Percentiles rank a stretch among this genome's conserved stretches.
Conservation (phyloP, 1,139 yeast species). For the Yueomyces sp. region DNA sequence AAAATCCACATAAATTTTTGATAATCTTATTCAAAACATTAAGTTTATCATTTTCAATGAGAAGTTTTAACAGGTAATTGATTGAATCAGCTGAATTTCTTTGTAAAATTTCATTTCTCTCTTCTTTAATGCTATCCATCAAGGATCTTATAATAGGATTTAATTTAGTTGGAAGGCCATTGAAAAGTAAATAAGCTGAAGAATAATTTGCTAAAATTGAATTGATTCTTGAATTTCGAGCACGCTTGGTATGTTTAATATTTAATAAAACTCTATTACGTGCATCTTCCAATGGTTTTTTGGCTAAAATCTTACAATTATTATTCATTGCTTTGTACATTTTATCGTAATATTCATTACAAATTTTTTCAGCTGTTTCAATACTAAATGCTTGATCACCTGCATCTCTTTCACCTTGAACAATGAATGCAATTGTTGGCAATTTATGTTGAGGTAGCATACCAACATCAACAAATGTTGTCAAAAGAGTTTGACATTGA, state of each 20-base stretch:
- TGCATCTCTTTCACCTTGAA: constrained; percentile 89
- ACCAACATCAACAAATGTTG: constrained; percentile 65
- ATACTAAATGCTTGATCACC: constrained; percentile 89
- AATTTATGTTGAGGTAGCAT: constrained; percentile 62
- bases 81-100: constrained; percentile 58
- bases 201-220: constrained; percentile 67
- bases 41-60: constrained; percentile 44
- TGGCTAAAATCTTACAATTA: constrained; percentile 56
- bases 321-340: constrained; percentile 56
- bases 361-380: constrained; percentile 61
- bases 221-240: constrained; percentile 41
- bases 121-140: constrained; percentile 86
- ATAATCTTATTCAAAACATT: constrained; percentile 80
- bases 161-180: constrained; percentile 68
- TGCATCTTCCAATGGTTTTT: constrained; percentile 71
- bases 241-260: constrained; percentile 53
- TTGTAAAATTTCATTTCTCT: constrained; percentile 56
- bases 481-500: constrained; percentile 72
- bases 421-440: constrained; percentile 78
- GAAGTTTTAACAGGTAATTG: constrained; percentile 45
- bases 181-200: constrained; percentile 48
- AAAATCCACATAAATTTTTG: constrained; percentile 80
- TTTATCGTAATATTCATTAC: constrained; percentile 54
- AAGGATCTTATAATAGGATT: constrained; percentile 81
- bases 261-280: constrained; percentile 54